Evolutionary conservation across 805 yeast species (phyloP), one percentile per base, ranked within the genome.

Genomic region (Nakazawaea wickerhamii): DNA sequence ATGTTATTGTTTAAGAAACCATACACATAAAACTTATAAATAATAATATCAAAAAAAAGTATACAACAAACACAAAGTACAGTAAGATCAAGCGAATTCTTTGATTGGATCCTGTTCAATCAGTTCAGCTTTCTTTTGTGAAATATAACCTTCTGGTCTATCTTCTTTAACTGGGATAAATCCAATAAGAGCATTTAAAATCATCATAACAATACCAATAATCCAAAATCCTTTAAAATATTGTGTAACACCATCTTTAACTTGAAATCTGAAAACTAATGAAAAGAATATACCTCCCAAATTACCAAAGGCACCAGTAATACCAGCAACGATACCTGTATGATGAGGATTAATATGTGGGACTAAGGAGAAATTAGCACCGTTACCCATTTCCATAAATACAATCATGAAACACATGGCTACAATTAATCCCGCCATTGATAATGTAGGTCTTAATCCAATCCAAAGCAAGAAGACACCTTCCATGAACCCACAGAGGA

Each of bases 331-430:
- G 36, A 61, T 55, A 39, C 68, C 68, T 13, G 62, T 55, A 40
- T 58, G 64, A 32, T 53, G 54, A 19, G 60, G 61, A 41, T 61
- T 59, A 23, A 61, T 53, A 36, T 60, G 61, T 2, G 66, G 66
- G 10, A 63, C 68, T 9, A 59, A 48, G 0, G 65, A 52, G 47
- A 58, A 63, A 39, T 60, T 59, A 10, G 68, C 68, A 43, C 68
- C 68, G 38, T 64, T 63, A 17, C 59, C 67, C 58, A 62, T 62
- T 40, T 64, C 68, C 64, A 64, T 60, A 32, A 59, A 63, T 10
- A 58, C 39, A 17, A 54, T 49, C 61, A 61, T 52, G 18, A 62
- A 51, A 30, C 55, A 54, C 41, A 63, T 46, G 0, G 64, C 50
- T 1, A 50, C 63, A 32, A 63, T 56, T 15, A 63, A 48, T 1